phyloP scores from a whole-genome alignment of 2,329 filamentous ascomycete genomes.

The Diaporthe capsici region DNA sequence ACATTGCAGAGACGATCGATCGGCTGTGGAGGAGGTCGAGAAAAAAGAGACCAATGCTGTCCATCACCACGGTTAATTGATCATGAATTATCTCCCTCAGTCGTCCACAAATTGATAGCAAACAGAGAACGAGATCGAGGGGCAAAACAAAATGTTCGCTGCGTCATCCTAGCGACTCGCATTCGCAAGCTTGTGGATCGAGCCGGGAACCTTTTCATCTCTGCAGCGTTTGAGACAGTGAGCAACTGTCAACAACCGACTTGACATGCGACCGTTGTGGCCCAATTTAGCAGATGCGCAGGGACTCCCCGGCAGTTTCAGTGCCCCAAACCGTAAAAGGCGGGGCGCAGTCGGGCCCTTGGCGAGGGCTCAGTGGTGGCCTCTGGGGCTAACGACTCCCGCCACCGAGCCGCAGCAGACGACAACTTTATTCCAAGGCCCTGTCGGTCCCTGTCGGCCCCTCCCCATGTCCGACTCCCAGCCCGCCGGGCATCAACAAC shows the following conservation, averaged over 20 bases:
- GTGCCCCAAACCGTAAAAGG: slow-evolving; percentile 29
- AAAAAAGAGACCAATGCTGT: background rate
- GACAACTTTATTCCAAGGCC: slow-evolving; percentile 30
- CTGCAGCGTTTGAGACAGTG: slow-evolving; percentile 6
- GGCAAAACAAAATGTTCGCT: background rate
- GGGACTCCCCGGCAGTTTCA: slow-evolving; percentile 30
- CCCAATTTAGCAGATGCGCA: slow-evolving; percentile 10
- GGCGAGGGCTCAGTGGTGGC: background rate
- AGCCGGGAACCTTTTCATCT: slow-evolving; percentile 9
- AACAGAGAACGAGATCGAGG: background rate
- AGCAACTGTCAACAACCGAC: background rate
- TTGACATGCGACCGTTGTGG: slow-evolving; percentile 8
- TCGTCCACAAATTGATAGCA: background rate
- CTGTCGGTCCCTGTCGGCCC: background rate
- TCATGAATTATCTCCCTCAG: background rate
- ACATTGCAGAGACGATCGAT: slow-evolving; percentile 1
- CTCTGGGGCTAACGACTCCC: background rate
- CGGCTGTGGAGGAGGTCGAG: background rate
- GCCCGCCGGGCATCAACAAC: slow-evolving; percentile 11
- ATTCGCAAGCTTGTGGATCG: slow-evolving; percentile 26
- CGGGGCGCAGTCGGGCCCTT: slow-evolving; percentile 32
- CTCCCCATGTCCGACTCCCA: background rate
- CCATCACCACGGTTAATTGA: background rate
- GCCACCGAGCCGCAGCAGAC: slow-evolving; percentile 22
- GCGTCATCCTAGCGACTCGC: background rate